Evolutionary conservation across 176 grass and related monocot genomes (phyloP).

Genomic region (Cymbopogon citratus): DNA sequence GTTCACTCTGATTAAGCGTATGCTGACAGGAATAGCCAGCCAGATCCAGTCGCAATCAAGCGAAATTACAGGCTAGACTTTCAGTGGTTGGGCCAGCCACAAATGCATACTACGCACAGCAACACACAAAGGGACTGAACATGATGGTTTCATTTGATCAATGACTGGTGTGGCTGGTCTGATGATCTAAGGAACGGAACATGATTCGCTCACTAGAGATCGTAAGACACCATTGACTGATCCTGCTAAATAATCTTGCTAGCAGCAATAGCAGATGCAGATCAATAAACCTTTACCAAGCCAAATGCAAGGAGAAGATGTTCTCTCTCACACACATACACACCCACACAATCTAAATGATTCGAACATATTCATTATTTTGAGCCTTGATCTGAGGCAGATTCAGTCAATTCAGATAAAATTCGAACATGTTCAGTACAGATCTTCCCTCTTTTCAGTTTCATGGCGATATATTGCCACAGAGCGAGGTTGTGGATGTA

Average conservation of each 20-base stretch:
- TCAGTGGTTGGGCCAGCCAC: background rate
- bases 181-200: background rate
- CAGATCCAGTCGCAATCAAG: background rate
- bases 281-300: background rate
- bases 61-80: background rate
- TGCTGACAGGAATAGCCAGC: background rate
- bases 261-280: background rate
- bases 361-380: background rate
- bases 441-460: background rate
- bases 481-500: slow-evolving; percentile 16
- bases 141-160: background rate
- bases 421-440: background rate
- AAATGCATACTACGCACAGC: background rate
- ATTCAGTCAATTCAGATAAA: background rate
- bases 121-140: background rate
- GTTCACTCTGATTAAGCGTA: background rate
- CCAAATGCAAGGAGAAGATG: background rate
- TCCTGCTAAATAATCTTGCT: background rate
- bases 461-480: background rate
- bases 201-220: background rate
- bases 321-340: background rate
- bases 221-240: background rate
- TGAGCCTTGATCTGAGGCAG: background rate
- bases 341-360: background rate
- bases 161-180: background rate